These are phyloP conservation scores for Debaryomyces subglobosus DNA, from an alignment of 1,139 yeast genomes.

Conservation along the genomic window DNA sequence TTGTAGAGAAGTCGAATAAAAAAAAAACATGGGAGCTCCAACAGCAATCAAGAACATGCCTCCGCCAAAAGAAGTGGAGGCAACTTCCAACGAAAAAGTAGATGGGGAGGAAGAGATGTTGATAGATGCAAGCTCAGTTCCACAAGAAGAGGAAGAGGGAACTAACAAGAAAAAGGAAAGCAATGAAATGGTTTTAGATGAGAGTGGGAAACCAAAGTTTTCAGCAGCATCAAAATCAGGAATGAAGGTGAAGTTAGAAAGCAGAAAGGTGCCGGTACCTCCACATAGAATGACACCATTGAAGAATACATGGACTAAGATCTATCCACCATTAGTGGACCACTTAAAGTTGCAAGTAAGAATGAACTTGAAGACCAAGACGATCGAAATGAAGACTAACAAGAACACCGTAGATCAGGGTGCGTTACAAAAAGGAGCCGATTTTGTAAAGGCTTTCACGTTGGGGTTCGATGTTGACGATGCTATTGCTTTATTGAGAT, in stretches of 20 bases:
- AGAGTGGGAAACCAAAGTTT: slow-evolving; percentile 88
- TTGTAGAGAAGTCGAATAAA: not conserved
- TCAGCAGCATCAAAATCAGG: slow-evolving; percentile 69
- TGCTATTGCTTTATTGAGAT: slow-evolving; percentile 88
- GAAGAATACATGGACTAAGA: slow-evolving; percentile 86
- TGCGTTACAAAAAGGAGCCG: slow-evolving; percentile 97
- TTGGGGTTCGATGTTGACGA: slow-evolving; percentile 97
- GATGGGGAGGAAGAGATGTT: slow-evolving; percentile 64
- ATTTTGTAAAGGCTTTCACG: slow-evolving; percentile 91
- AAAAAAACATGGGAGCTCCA: slow-evolving; percentile 69
- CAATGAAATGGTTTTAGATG: slow-evolving; percentile 72
- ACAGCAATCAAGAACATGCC: slow-evolving; percentile 52
- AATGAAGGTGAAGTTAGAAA: slow-evolving; percentile 77
- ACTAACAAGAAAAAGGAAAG: slow-evolving; percentile 33
- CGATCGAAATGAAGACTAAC: slow-evolving; percentile 84
- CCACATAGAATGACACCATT: slow-evolving; percentile 97
- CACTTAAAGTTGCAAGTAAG: slow-evolving; percentile 93
- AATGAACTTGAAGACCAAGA: slow-evolving; percentile 84
- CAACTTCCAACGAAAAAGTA: slow-evolving; percentile 12
- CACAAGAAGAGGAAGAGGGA: slow-evolving; percentile 23
- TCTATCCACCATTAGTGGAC: slow-evolving; percentile 94
- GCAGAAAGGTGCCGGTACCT: slow-evolving; percentile 89
- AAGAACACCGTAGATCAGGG: slow-evolving; percentile 86
- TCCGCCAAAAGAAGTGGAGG: slow-evolving; percentile 14
- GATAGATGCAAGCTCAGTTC: slow-evolving; percentile 60